Conservation (phyloP, 83 land plant species). For the Picea abies region DNA sequence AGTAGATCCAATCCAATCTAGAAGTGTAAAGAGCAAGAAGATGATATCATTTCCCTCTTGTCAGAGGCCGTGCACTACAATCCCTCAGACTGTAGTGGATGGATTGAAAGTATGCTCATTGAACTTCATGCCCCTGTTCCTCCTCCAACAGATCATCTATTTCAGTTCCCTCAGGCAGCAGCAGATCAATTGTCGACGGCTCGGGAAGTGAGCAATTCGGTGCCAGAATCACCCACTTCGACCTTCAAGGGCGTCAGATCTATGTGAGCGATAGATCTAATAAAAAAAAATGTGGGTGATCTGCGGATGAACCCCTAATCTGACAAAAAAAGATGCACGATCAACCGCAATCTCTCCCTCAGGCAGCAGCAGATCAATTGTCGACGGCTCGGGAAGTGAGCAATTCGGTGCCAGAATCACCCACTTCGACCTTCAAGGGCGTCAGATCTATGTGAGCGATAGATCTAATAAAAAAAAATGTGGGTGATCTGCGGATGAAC, state of each 20-base stretch:
- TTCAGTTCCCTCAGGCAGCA: too few relatives aligned
- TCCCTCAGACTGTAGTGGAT: constrained; percentile 64
- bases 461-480: too few relatives aligned
- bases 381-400: constrained; percentile 11
- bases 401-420: constrained; percentile 13
- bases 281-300: too few relatives aligned
- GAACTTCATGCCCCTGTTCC: constrained; percentile 44
- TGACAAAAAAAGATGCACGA: too few relatives aligned
- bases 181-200: background rate
- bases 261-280: too few relatives aligned
- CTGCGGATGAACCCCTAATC: too few relatives aligned
- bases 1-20: too few relatives aligned
- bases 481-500: too few relatives aligned
- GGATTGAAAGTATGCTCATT: constrained; percentile 67
- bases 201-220: constrained; percentile 14
- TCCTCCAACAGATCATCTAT: background rate
- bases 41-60: constrained; percentile 34
- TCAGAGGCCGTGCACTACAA: constrained; percentile 78
- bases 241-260: constrained; percentile 1
- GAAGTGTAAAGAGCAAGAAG: constrained; percentile 39
- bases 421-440: constrained; percentile 2
- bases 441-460: background rate
- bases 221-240: constrained; percentile 14
- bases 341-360: too few relatives aligned
- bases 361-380: background rate